Conservation (phyloP, 2,329 filamentous ascomycete species). For the Penicillium sclerotiorum region DNA sequence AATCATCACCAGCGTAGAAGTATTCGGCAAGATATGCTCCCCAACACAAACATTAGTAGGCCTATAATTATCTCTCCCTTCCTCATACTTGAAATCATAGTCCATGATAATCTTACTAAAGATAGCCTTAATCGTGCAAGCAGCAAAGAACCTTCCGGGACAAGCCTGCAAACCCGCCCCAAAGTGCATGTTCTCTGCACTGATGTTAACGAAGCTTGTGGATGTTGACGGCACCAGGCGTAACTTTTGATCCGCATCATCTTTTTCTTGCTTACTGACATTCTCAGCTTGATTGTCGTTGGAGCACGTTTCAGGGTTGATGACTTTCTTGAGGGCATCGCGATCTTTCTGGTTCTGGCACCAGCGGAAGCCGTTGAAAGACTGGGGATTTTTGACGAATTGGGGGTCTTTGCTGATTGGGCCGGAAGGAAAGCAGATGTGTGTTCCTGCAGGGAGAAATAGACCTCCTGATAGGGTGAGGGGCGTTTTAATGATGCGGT, state of each 20-base stretch:
- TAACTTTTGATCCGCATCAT: background rate
- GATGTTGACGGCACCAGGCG: slow-evolving; percentile 1
- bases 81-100: slow-evolving; percentile 34
- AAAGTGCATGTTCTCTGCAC: slow-evolving; percentile 29
- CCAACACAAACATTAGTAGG: slow-evolving; percentile 29
- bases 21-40: slow-evolving; percentile 33
- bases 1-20: slow-evolving; percentile 24
- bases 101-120: slow-evolving; percentile 31
- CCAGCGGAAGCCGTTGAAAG: slow-evolving; percentile 35
- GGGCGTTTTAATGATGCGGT: slow-evolving; percentile 30
- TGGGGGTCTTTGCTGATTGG: slow-evolving; percentile 30
- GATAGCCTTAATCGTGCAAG: slow-evolving; percentile 28
- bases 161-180: slow-evolving; percentile 30
- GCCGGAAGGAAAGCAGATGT: slow-evolving; percentile 33
- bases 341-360: slow-evolving; percentile 19
- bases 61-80: slow-evolving; percentile 14
- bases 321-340: slow-evolving; percentile 6
- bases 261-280: background rate
- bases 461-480: slow-evolving; percentile 30
- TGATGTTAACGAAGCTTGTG: slow-evolving; percentile 23
- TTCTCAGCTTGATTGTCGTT: background rate
- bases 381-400: slow-evolving; percentile 21
- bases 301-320: background rate
- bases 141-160: slow-evolving; percentile 29
- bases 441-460: slow-evolving; percentile 24